phyloP scores from a whole-genome alignment of 1,284 basidiomycete genomes.

The Marasmius oreades region DNA sequence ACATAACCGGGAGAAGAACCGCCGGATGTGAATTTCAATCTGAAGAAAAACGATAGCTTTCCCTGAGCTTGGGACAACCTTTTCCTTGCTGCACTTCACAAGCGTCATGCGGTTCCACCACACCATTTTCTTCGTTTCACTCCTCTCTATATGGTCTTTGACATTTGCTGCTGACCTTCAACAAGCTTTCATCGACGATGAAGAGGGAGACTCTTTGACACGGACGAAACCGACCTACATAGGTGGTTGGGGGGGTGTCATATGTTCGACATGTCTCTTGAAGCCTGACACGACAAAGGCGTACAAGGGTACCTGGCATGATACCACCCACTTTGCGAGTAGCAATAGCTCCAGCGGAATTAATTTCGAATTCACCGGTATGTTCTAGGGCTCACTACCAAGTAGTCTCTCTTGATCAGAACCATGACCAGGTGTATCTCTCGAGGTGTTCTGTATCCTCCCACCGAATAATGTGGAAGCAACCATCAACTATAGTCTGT shows the following conservation, averaged over 20 bases:
- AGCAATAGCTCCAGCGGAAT: not conserved
- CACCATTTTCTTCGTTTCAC: not conserved
- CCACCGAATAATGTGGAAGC: not conserved
- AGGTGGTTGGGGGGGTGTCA: not conserved
- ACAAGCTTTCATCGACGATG: not conserved
- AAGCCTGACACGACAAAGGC: not conserved
- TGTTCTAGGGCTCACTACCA: not conserved
- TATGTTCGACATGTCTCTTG: not conserved
- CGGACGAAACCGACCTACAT: not conserved
- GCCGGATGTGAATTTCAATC: too few relatives aligned
- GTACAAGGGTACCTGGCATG: not conserved
- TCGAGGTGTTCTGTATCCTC: not conserved
- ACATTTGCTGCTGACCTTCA: not conserved
- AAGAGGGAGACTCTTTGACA: not conserved
- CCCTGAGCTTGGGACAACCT: too few relatives aligned
- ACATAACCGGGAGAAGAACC: too few relatives aligned
- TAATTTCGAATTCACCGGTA: not conserved
- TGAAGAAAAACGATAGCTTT: too few relatives aligned
- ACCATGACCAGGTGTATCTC: not conserved
- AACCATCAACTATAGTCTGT: not conserved
- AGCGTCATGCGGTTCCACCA: not conserved
- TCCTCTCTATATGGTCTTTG: not conserved
- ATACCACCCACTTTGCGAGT: not conserved
- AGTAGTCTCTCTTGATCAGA: not conserved
- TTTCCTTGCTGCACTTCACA: too few relatives aligned